Conservation (phyloP, 2,329 filamentous ascomycete genomes). For the Curvularia sp. region DNA sequence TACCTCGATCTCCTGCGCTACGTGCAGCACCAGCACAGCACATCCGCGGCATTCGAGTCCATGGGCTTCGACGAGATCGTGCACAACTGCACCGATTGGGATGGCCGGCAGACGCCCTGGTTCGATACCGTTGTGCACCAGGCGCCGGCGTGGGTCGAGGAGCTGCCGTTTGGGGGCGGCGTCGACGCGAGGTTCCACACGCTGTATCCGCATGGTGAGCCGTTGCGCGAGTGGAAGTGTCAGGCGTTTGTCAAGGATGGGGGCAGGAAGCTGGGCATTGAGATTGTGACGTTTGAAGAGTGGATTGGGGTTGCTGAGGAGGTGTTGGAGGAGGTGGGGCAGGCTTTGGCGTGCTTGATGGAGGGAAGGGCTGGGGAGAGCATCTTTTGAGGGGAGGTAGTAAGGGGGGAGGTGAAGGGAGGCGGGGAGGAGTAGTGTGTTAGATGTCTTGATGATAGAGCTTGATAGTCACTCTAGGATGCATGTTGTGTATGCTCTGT, state of each 20-base stretch:
- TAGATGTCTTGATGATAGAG: no score
- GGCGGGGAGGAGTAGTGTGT: neutral
- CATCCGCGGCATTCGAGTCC: slow-evolving; percentile 45
- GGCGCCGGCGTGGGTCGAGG: slow-evolving; percentile 63
- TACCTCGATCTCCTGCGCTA: slow-evolving; percentile 43
- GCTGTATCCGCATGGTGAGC: slow-evolving; percentile 59
- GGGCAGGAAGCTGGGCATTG: slow-evolving; percentile 61
- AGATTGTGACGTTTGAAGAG: slow-evolving; percentile 66
- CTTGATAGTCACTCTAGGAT: neutral
- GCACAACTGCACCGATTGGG: slow-evolving; percentile 45
- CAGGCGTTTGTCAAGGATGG: slow-evolving; percentile 63
- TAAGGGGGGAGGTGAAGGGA: neutral
- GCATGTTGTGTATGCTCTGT: neutral
- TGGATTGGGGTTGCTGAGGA: slow-evolving; percentile 62
- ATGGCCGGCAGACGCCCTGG: slow-evolving; percentile 35
- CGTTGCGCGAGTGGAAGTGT: slow-evolving; percentile 62
- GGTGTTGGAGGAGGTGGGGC: slow-evolving; percentile 56
- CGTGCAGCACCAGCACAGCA: slow-evolving; percentile 49
- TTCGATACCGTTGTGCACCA: slow-evolving; percentile 53
- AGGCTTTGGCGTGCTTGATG: slow-evolving; percentile 36
- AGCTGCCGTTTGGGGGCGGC: slow-evolving; percentile 54
- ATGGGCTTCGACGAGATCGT: slow-evolving; percentile 50
- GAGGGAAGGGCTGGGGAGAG: slow-evolving; percentile 25
- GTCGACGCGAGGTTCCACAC: slow-evolving; percentile 59
- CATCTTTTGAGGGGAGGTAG: slow-evolving; percentile 25